These are phyloP conservation scores for Aciculosporium take DNA, from an alignment of 2,329 filamentous ascomycete genomes.

Conservation along the genomic window DNA sequence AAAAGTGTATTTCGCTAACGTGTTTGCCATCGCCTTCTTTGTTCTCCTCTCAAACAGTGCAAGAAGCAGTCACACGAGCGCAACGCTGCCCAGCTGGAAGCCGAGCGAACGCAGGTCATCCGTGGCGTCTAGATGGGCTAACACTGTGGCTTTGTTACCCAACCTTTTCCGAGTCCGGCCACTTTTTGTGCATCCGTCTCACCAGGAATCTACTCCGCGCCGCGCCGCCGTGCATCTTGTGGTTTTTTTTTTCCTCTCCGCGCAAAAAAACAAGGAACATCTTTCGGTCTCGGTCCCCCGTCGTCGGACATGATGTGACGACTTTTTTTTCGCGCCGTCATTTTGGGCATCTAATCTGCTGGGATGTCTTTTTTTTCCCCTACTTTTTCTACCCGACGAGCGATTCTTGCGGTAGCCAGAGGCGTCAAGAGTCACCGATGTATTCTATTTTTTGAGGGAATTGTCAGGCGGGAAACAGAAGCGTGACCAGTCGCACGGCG, in stretches of 20 bases:
- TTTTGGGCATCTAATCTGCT: not conserved
- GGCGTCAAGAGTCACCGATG: constrained; percentile 8
- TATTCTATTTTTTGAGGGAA: constrained; percentile 8
- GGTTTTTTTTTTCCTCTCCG: no score
- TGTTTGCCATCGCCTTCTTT: not conserved
- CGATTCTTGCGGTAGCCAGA: constrained; percentile 1
- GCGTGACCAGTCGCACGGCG: constrained; percentile 7
- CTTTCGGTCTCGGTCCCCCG: not conserved
- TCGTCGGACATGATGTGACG: constrained; percentile 9
- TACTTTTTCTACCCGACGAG: not conserved
- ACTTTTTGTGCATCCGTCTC: not conserved
- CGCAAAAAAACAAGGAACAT: no score
- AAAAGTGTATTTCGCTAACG: constrained; percentile 5
- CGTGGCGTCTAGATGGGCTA: constrained; percentile 55
- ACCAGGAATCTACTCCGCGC: not conserved
- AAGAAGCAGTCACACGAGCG: constrained; percentile 94
- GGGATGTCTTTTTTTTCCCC: not conserved
- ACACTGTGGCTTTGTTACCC: not conserved
- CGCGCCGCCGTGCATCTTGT: no score
- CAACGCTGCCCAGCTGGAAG: constrained; percentile 83
- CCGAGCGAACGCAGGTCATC: constrained; percentile 86
- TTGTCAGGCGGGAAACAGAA: not conserved
- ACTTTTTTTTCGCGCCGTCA: constrained; percentile 6
- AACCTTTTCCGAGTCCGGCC: constrained; percentile 1
- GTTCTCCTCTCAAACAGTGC: no score